These are phyloP conservation scores for Leptoxyphium fumago DNA, from an alignment of 2,329 filamentous ascomycete genomes.

Conservation along the genomic window DNA sequence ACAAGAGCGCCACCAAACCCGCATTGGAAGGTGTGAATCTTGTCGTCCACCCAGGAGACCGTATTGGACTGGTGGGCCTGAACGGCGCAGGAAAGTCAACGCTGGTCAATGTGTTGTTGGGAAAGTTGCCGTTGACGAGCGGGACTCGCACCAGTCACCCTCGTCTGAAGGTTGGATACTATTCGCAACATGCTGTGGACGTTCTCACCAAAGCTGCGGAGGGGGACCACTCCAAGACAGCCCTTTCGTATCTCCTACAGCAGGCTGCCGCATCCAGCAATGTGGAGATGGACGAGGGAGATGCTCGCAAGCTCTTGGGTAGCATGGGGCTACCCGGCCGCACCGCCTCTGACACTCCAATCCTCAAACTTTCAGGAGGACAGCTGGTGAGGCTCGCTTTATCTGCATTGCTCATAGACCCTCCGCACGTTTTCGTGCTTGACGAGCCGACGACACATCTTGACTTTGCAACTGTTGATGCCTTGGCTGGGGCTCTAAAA, in stretches of 20 bases:
- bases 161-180: conserved; percentile 56
- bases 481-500: conserved; percentile 50
- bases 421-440: conserved; percentile 58
- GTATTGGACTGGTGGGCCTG: conserved; percentile 60
- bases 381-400: conserved; percentile 54
- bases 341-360: conserved; percentile 56
- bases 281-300: conserved; percentile 49
- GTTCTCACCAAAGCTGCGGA: conserved; percentile 43
- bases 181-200: conserved; percentile 68
- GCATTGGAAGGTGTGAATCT: conserved; percentile 51
- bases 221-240: conserved; percentile 42
- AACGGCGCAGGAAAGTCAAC: conserved; percentile 78
- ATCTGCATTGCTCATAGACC: conserved; percentile 51
- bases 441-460: conserved; percentile 78
- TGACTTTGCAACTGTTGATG: conserved; percentile 66
- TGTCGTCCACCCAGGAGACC: conserved; percentile 57
- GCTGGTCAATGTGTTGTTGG: conserved; percentile 55
- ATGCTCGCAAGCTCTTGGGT: conserved; percentile 50
- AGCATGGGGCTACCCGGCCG: conserved; percentile 57
- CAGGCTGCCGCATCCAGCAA: background rate
- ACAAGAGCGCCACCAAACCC: conserved; percentile 29
- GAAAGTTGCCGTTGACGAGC: conserved; percentile 40
- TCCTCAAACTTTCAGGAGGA: conserved; percentile 62
- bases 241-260: conserved; percentile 46
- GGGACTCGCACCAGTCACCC: conserved; percentile 54